Evolutionary conservation across 2,329 filamentous ascomycete genomes (phyloP).

Genomic region (Arthrobotrys megalospora): DNA sequence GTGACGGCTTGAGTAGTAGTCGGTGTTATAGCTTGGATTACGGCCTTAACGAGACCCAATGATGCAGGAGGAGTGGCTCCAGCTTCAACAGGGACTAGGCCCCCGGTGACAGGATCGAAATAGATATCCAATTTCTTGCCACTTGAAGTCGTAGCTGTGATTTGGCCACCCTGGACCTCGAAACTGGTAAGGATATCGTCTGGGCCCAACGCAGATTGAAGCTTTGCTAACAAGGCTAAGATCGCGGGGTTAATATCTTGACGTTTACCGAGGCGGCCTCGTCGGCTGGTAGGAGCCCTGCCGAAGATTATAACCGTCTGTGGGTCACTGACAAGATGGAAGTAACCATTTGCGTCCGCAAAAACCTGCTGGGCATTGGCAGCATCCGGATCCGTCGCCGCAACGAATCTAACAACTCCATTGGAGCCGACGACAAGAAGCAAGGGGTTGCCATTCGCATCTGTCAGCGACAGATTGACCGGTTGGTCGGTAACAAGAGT

Average conservation of each 20-base stretch:
- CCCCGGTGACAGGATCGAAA: not conserved
- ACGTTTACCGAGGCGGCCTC: not conserved
- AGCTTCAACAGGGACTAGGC: not conserved
- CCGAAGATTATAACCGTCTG: not conserved
- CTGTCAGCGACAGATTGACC: slow-evolving; percentile 10
- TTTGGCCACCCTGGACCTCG: not conserved
- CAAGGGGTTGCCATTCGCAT: slow-evolving; percentile 23
- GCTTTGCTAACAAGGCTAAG: not conserved
- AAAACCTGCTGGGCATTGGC: slow-evolving; percentile 21
- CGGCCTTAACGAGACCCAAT: not conserved
- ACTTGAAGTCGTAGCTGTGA: not conserved
- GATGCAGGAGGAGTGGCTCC: not conserved
- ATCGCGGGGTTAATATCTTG: not conserved
- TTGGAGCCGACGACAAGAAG: not conserved
- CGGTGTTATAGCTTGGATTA: not conserved
- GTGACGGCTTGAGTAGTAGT: not conserved
- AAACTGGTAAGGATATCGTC: not conserved
- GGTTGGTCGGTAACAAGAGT: not conserved
- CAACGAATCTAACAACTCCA: slow-evolving; percentile 21
- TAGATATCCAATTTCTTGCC: not conserved
- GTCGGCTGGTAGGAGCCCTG: not conserved
- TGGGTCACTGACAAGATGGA: slow-evolving; percentile 21
- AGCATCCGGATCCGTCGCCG: not conserved
- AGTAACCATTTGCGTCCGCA: slow-evolving; percentile 8
- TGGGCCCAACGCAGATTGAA: not conserved